Conservation (phyloP, 2,329 filamentous ascomycete genomes). For the Penicillium sp. region DNA sequence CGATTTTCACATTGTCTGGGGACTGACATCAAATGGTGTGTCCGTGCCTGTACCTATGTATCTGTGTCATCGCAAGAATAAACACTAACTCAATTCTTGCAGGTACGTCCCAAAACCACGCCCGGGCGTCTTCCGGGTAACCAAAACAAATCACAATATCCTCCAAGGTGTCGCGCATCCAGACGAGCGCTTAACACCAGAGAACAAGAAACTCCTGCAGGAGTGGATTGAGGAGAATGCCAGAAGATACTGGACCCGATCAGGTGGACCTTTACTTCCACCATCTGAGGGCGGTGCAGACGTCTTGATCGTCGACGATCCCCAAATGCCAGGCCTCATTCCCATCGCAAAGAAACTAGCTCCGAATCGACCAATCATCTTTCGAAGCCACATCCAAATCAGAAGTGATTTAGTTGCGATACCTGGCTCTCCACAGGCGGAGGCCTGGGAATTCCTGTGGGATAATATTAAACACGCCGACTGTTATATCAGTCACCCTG, state of each 20-base stretch:
- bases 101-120: conserved; percentile 75
- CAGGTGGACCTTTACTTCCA: conserved; percentile 65
- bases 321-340: conserved; percentile 79
- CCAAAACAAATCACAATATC: conserved; percentile 87
- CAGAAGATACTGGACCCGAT: conserved; percentile 69
- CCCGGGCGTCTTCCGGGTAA: conserved; percentile 76
- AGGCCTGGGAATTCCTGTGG: conserved; percentile 77
- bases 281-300: conserved; percentile 71
- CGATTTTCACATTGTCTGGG: conserved; percentile 67
- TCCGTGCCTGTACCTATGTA: not conserved
- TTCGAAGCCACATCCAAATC: conserved; percentile 80
- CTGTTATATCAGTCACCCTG: conserved; percentile 79
- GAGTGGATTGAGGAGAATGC: conserved; percentile 75
- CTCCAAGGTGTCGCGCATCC: conserved; percentile 73
- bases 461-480: conserved; percentile 68
- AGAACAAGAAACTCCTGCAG: conserved; percentile 63
- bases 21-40: conserved; percentile 72
- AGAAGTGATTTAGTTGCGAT: conserved; percentile 68
- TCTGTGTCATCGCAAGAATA: not conserved
- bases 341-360: conserved; percentile 70
- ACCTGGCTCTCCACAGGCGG: conserved; percentile 65
- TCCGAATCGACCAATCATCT: conserved; percentile 73
- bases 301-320: conserved; percentile 76
- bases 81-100: conserved; percentile 7
- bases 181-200: conserved; percentile 61